Evolutionary conservation across 2,329 filamentous ascomycete genomes (phyloP), one percentile per base, ranked within the genome.

Genomic region (Helotiales sp.): DNA sequence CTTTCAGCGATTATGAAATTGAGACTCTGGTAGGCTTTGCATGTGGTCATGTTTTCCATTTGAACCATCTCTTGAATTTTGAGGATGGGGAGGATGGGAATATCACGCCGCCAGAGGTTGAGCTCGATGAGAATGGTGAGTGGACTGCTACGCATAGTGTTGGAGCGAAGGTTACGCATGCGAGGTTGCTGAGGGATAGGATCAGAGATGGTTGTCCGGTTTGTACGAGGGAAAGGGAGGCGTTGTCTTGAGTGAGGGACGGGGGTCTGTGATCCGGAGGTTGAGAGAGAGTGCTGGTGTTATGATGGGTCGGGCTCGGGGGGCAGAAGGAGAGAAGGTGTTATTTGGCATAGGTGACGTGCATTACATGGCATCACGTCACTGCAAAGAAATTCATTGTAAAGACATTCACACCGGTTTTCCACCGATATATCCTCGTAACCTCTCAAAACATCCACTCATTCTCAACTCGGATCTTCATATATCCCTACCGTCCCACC

Each of bases 81-180:
- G 67, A 69, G 47, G 75, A 71, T 52, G 62, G 76, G 15, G 15
- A 6, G 8, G 63, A 64, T 43, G 83, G 80, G 77, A 78, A 77
- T 28, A 76, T 78, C 6, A 86, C 74, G 11, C 74, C 73, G 34
- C 76, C 74, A 2, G 70, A 72, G 8, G 78, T 79, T 15, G 79
- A 81, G 28, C 70, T 85, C 62, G 80, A 89, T 30, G 78, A 80
- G 47, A 80, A 83, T 40, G 81, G 79, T 17, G 77, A 79, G 11
- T 75, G 74, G 70, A 77, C 81, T 17, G 79, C 78, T 64, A 84
- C 86, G 7, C 84, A 90, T 65, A 92, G 91, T 62, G 89, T 98
- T 6, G 92, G 93, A 0, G 88, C 90, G 32, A 97, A 97, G 79
- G 93, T 97, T 30, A 96, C 92, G 70, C 92, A 93, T 76, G 93